phyloP scores from a whole-genome alignment of 345 rosid genomes.

The Murraya koenigii region DNA sequence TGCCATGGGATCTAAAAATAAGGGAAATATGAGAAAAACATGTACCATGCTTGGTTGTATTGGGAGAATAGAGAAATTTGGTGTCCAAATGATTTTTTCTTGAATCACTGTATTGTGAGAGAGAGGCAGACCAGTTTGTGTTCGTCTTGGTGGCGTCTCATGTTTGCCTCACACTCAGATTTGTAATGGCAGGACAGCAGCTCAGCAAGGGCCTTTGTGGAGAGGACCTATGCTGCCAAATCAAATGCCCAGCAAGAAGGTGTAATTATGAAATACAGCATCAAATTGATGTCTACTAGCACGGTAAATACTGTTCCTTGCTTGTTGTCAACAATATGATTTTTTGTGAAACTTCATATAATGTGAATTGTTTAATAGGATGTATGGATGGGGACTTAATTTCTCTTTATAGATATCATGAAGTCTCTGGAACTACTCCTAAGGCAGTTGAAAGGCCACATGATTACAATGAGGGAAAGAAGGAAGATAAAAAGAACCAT shows the following conservation, averaged over 20 bases:
- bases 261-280: too few species aligned
- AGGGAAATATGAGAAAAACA: too few species aligned
- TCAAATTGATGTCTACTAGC: too few species aligned
- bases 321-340: too few species aligned
- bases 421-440: conserved; percentile 41
- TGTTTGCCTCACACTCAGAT: neutral
- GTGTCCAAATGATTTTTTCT: too few species aligned
- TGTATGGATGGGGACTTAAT: conserved; percentile 57
- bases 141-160: too few species aligned
- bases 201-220: conserved; percentile 11
- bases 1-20: neutral
- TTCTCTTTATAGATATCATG: conserved; percentile 46
- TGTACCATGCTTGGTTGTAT: neutral
- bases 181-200: conserved; percentile 21
- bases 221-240: conserved; percentile 1
- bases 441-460: conserved; percentile 41
- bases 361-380: conserved; percentile 36
- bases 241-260: too few species aligned
- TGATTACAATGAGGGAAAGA: conserved; percentile 40
- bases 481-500: conserved; percentile 45
- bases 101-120: too few species aligned
- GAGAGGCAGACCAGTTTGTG: neutral
- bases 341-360: too few species aligned
- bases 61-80: too few species aligned
- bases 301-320: too few species aligned